A percentile compares a stretch with the other conserved stretches of the same genome.
phyloP scores from a whole-genome alignment of 2,329 filamentous ascomycete genomes.

The Pestalotiopsis fici region DNA sequence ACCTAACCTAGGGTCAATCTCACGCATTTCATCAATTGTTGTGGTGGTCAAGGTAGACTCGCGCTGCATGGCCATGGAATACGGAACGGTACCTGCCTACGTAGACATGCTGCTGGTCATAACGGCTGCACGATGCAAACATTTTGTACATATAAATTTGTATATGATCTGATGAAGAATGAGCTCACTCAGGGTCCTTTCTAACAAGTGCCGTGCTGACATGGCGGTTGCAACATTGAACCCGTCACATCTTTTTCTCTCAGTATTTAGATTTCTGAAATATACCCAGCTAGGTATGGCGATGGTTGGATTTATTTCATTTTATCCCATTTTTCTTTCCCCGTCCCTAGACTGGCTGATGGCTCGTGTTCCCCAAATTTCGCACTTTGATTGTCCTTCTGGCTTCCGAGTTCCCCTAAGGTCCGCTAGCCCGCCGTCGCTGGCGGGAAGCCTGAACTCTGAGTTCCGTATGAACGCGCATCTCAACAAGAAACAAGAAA shows the following conservation, averaged over 20 bases:
- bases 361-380: conserved; percentile 25
- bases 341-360: conserved; percentile 3
- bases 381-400: conserved; percentile 24
- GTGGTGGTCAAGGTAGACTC: background rate
- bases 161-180: background rate
- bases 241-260: background rate
- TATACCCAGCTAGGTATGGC: conserved; percentile 17
- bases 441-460: conserved; percentile 1
- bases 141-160: too few species aligned
- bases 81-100: background rate
- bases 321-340: background rate
- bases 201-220: conserved; percentile 3
- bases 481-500: conserved; percentile 4
- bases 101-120: background rate
- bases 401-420: conserved; percentile 30
- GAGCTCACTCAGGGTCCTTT: background rate
- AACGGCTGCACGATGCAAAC: background rate
- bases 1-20: background rate
- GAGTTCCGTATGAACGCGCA: background rate
- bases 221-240: background rate
- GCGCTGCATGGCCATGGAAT: background rate
- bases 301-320: background rate
- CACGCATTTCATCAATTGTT: background rate
- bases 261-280: background rate
- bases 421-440: conserved; percentile 20